Evolutionary conservation across 768 basidiomycete species (phyloP).

Genomic region (Trametes coccinea): DNA sequence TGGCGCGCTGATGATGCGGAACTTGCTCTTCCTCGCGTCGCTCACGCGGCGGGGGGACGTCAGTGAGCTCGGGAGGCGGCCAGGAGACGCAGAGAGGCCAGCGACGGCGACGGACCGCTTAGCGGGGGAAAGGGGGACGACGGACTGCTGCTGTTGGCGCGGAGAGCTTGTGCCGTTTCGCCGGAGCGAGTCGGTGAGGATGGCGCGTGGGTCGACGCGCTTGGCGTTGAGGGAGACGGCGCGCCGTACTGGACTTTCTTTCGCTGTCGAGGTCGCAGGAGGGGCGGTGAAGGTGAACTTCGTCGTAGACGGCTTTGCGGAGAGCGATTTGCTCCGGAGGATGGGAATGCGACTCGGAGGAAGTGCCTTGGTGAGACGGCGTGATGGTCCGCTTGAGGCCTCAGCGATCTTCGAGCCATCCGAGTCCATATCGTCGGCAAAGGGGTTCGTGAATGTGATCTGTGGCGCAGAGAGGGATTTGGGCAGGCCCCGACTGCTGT

Average conservation of each 20-base stretch:
- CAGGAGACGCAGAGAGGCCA: not conserved
- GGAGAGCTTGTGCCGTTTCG: not conserved
- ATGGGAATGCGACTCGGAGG: slow-evolving; percentile 3
- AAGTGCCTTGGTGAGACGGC: not conserved
- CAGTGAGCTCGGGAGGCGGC: not conserved
- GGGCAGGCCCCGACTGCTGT: not conserved
- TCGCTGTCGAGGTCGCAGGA: not conserved
- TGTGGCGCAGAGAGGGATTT: not conserved
- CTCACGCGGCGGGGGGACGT: not conserved
- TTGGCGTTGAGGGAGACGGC: not conserved
- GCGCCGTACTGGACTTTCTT: not conserved
- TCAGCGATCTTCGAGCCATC: not conserved
- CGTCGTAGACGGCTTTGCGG: not conserved
- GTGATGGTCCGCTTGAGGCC: not conserved
- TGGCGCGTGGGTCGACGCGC: not conserved
- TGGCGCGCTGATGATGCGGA: not conserved
- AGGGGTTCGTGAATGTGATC: not conserved
- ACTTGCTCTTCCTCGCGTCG: not conserved
- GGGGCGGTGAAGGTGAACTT: not conserved
- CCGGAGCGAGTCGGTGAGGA: not conserved
- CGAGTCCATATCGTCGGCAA: not conserved
- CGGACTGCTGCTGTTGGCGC: not conserved
- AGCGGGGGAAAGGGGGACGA: not conserved
- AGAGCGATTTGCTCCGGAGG: slow-evolving; percentile 6
- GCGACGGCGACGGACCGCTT: not conserved